Base-by-base conservation (phyloP, 805 yeast genomes). In the Yamadazyma phyllophila region DNA sequence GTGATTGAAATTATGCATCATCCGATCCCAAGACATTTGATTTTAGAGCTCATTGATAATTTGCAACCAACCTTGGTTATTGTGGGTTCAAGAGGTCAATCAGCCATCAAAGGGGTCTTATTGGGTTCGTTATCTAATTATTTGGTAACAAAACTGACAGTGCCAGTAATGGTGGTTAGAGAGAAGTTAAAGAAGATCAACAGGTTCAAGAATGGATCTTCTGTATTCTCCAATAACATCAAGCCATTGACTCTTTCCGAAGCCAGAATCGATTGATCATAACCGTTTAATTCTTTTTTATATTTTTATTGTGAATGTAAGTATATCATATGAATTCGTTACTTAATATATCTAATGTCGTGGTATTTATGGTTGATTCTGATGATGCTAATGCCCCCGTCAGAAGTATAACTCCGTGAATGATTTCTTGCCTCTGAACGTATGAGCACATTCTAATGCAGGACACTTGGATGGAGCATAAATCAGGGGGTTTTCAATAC, bases 161-260 rank as follows among this genome's bases (percentile, higher is more conserved):
- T 82, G 2, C 91, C 92, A 0, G 91, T 85, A 16, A 85, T 85
- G 92, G 91, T 85, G 40, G 92, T 85, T 15, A 73, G 87, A 48
- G 78, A 80, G 53, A 85, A 83, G 60, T 71, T 85, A 57, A 83
- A 84, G 68, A 83, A 83, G 66, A 74, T 82, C 51, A 78, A 82
- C 48, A 74, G 83, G 54, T 77, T 79, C 62, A 73, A 71, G 61
- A 58, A 59, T 39, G 76, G 77, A 8, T 61, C 71, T 33, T 69
- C 77, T 39, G 76, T 76, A 27, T 77, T 81, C 61, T 70, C 81
- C 30, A 80, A 80, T 57, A 80, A 79, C 56, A 74, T 78, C 48
- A 74, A 77, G 45, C 77, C 80, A 5, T 66, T 80, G 49, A 71
- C 76, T 11, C 66, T 72, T 54, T 67, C 73, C 8, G 76, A 72